Conservation (phyloP, 305 asterid species). For the Stenogyne calaminthoides region DNA sequence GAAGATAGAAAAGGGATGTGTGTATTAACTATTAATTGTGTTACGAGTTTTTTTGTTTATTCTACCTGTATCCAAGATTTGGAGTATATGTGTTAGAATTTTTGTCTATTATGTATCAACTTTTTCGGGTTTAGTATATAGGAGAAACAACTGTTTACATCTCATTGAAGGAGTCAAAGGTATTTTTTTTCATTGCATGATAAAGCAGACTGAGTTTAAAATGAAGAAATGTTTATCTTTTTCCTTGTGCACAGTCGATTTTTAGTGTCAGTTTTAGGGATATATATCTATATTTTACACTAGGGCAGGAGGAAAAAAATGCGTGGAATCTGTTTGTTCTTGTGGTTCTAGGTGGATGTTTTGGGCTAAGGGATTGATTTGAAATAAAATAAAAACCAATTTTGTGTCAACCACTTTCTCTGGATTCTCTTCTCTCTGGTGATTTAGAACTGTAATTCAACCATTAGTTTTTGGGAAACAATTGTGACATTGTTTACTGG, state of each 20-base stretch:
- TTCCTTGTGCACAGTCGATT: not conserved
- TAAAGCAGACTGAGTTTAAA: not conserved
- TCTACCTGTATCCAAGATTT: not conserved
- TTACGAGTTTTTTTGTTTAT: not conserved
- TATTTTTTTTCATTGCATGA: not conserved
- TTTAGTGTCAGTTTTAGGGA: not conserved
- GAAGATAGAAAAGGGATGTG: not conserved
- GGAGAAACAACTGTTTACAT: not conserved
- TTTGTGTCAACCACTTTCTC: not conserved
- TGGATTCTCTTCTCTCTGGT: not conserved
- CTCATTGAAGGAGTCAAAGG: not conserved
- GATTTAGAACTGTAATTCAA: not conserved
- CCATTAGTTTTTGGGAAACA: not conserved
- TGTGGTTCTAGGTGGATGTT: not conserved
- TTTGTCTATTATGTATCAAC: not conserved
- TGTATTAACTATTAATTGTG: not conserved
- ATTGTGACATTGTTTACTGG: constrained; percentile 10
- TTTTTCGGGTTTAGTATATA: not conserved
- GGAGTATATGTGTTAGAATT: not conserved
- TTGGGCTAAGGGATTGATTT: not conserved
- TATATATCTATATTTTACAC: not conserved
- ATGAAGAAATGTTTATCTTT: not conserved
- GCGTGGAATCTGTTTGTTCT: not conserved
- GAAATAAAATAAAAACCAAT: not conserved
- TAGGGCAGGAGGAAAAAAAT: not conserved